Conservation (phyloP, 257 asterid species). For the Leonotis leonurus region DNA sequence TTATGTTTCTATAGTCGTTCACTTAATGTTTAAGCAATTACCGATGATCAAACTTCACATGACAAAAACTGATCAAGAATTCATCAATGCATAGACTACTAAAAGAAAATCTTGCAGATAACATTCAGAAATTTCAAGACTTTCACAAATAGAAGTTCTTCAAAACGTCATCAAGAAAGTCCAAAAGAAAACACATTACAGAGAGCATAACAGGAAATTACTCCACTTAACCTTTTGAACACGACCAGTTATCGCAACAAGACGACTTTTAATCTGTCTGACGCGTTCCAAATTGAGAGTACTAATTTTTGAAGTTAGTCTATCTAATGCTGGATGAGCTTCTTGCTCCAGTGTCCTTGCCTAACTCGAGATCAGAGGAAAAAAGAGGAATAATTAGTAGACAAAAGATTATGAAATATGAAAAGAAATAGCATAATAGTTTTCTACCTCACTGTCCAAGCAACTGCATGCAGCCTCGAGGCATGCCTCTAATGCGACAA, state of each 20-base stretch:
- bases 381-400: background rate
- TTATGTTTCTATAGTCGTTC: background rate
- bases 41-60: background rate
- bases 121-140: background rate
- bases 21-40: background rate
- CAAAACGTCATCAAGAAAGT: background rate
- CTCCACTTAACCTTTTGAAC: slow-evolving; percentile 72
- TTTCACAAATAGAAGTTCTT: background rate
- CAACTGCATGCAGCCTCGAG: slow-evolving; percentile 97
- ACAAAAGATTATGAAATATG: background rate
- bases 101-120: background rate
- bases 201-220: slow-evolving; percentile 9
- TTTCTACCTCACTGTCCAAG: slow-evolving; percentile 73
- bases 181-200: background rate
- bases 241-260: slow-evolving; percentile 96
- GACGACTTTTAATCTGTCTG: slow-evolving; percentile 86
- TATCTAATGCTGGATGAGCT: slow-evolving; percentile 96
- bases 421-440: background rate
- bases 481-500: slow-evolving; percentile 94
- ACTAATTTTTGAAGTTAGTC: slow-evolving; percentile 82
- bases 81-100: background rate
- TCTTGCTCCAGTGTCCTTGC: slow-evolving; percentile 92
- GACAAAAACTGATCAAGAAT: background rate
- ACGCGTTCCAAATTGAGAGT: slow-evolving; percentile 97
- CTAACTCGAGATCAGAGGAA: slow-evolving; percentile 36